These are phyloP conservation scores for Cystofilobasidium capitatum DNA, from an alignment of 768 basidiomycete species.

Conservation along the genomic window DNA sequence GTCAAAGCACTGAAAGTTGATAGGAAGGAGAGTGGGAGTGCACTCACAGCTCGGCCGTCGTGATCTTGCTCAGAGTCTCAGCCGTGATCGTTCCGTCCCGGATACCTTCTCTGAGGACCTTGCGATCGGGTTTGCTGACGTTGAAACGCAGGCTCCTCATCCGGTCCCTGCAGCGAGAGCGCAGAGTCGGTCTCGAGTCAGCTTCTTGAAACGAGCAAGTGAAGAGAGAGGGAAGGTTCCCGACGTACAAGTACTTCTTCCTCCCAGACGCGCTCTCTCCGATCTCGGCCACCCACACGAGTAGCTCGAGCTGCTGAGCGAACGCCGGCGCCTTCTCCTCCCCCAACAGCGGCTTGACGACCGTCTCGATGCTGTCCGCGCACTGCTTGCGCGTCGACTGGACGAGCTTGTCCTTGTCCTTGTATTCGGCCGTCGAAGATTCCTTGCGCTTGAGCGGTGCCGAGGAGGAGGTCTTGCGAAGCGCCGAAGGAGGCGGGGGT, in stretches of 20 bases:
- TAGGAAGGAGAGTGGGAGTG: neutral
- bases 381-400: neutral
- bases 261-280: conserved; percentile 10
- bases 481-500: too few relatives aligned
- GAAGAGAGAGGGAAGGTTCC: neutral
- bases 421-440: neutral
- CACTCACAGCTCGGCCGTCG: conserved; percentile 22
- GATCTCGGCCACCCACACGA: conserved; percentile 11
- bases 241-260: conserved; percentile 25
- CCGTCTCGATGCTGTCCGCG: neutral
- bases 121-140: conserved; percentile 23
- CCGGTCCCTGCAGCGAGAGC: conserved; percentile 11
- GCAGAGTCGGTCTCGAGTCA: neutral
- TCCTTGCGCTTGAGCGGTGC: neutral
- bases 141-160: conserved; percentile 26
- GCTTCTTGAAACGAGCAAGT: neutral
- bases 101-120: conserved; percentile 18
- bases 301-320: conserved; percentile 14
- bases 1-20: neutral
- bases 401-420: neutral
- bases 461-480: neutral
- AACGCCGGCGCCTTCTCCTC: conserved; percentile 1
- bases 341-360: neutral
- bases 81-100: conserved; percentile 16
- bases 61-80: conserved; percentile 9